Evolutionary conservation across 2,329 filamentous ascomycete genomes (phyloP).

Genomic region (Xylariaceae sp.): DNA sequence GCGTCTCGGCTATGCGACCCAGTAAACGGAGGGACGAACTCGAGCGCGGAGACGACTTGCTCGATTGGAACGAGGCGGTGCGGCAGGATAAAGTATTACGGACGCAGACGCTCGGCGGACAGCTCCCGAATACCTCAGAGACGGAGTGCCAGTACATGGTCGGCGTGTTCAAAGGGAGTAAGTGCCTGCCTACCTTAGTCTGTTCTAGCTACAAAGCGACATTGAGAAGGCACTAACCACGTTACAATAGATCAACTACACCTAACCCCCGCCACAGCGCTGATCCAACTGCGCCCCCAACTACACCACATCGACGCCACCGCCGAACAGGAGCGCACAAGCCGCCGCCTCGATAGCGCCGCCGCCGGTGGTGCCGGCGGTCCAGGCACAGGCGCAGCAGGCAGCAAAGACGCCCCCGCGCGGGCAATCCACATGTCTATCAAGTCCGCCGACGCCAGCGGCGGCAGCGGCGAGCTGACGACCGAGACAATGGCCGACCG

Average conservation of each 20-base stretch:
- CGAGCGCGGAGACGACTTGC: constrained; percentile 43
- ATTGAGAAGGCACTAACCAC: constrained; percentile 16
- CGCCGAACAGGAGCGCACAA: constrained; percentile 63
- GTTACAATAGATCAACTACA: constrained; percentile 74
- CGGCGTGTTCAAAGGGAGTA: constrained; percentile 82
- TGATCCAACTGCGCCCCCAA: constrained; percentile 86
- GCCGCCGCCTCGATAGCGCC: constrained; percentile 35
- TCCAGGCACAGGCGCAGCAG: constrained; percentile 26
- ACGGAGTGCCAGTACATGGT: constrained; percentile 75
- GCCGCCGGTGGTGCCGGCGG: constrained; percentile 26
- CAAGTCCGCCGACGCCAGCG: constrained; percentile 65
- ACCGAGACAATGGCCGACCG: constrained; percentile 72
- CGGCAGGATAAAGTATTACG: constrained; percentile 68
- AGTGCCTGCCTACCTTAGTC: constrained; percentile 29
- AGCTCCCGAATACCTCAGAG: constrained; percentile 65
- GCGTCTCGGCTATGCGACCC: constrained; percentile 39
- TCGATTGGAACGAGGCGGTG: constrained; percentile 65
- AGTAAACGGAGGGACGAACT: constrained; percentile 38
- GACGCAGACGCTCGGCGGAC: constrained; percentile 81
- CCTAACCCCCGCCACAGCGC: constrained; percentile 75
- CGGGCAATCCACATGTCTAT: constrained; percentile 84
- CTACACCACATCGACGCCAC: constrained; percentile 89
- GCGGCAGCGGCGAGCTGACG: constrained; percentile 56
- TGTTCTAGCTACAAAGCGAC: neutral
- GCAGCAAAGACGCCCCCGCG: constrained; percentile 38